Evolutionary conservation across 2,329 filamentous ascomycete genomes (phyloP), one percentile per base, ranked within the genome.

Genomic region (Verticillium alfalfae): DNA sequence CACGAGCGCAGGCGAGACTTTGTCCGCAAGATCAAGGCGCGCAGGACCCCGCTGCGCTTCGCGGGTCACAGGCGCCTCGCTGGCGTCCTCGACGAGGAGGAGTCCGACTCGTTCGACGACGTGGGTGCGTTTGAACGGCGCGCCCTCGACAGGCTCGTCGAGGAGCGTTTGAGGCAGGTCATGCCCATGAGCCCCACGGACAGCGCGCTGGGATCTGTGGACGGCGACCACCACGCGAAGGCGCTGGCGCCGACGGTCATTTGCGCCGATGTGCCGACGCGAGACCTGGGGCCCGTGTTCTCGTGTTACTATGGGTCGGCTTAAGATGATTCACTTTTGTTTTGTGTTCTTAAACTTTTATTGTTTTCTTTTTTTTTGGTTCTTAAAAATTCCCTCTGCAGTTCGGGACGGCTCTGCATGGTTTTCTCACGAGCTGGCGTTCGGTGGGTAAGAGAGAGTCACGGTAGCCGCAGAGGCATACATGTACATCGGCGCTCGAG

Each of bases 1-100:
- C 76, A 78, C 65, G 66, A 65, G 2, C 73, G 76, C 15, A 72
- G 76, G 9, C 68, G 69, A 37, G 72, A 73, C 62, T 79, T 78
- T 64, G 75, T 79, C 1, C 70, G 76, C 56, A 79, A 78, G 65
- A 66, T 72, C 63, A 76, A 73, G 64, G 61, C 74, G 0, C 59
- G 63, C 1, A 69, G 70, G 34, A 78, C 76, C 8, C 76, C 76
- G 6, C 65, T 78, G 16, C 70, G 75, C 7, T 79, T 78, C 58
- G 76, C 76, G 2, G 66, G 60, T 2, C 76, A 79, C 62, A 68
- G 76, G 8, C 68, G 75, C 15, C 57, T 56, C 9, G 60, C 63
- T 6, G 62, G 63, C 34, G 52, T 67, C 36, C 64, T 70, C 36
- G 74, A 77, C 55, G 73, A 77, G 60, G 75, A 78, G 63, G 74